phyloP scores from a whole-genome alignment of 305 asterid species.

The Coffea humblotiana region DNA sequence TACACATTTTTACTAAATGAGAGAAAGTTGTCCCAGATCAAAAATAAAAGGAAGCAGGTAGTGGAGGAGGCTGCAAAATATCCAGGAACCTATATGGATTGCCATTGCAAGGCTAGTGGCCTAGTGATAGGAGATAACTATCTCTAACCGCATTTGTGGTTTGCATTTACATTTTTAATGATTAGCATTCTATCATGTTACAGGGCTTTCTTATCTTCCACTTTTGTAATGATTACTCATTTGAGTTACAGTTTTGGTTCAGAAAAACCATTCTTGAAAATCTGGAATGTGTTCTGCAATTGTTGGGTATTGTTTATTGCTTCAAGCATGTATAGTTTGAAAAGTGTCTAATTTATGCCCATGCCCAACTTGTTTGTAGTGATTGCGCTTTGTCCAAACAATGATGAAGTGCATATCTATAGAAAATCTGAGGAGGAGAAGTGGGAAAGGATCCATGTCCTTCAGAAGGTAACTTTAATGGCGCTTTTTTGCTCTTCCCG shows the following conservation, averaged over 20 bases:
- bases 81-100: not conserved
- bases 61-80: not conserved
- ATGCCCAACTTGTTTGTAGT: constrained; percentile 44
- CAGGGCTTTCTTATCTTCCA: not conserved
- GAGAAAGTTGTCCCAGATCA: not conserved
- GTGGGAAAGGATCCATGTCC: constrained; percentile 98
- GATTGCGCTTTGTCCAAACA: constrained; percentile 93
- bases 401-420: constrained; percentile 84
- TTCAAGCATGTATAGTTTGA: not conserved
- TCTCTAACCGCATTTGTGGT: not conserved
- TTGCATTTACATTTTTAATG: not conserved
- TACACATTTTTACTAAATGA: not conserved
- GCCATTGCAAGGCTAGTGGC: not conserved
- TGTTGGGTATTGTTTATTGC: not conserved
- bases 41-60: not conserved
- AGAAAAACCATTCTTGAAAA: not conserved
- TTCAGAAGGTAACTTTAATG: constrained; percentile 66
- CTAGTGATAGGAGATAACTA: not conserved
- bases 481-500: not conserved
- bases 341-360: constrained; percentile 11
- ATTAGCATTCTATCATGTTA: too few species aligned
- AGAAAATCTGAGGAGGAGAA: constrained; percentile 66
- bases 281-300: not conserved
- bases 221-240: not conserved
- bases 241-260: not conserved